Base-by-base conservation (phyloP, 306 rosid species). In the Vigna mungo region DNA sequence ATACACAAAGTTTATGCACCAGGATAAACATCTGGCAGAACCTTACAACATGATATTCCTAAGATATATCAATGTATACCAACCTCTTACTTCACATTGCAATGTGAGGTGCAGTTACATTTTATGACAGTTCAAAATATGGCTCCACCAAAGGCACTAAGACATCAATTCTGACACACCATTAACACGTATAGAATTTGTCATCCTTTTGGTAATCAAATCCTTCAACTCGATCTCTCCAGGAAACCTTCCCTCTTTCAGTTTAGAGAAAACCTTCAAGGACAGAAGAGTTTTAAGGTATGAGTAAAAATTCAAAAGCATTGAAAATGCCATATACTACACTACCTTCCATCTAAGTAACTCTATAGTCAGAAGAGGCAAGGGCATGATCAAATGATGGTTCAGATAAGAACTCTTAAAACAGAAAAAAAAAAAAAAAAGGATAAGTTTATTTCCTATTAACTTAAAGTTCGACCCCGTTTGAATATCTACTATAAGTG, bases 261-360 rank as follows among this genome's bases (percentile, higher is more conserved):
- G 85, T 83, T 92, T 94, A 4, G 96, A 94, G 89, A 86, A 94
- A 60, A 94, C 89, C 98, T 94, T 81, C 72, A 84, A 84, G 17
- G 23, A 68, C 21, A 54, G 5, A 65, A 44, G 65, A 18, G 56
- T 72, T 81, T n/a, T 7, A 86, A 82, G n/a, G 37, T 13, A 51
- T 69, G 53, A 83, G 14, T 47, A 75, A 46, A 15, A 78, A 52
- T 36, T 66, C 80, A 71, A 63, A 65, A 71, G 58, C 74, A 75
- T 44, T 51, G 54, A 65, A 64, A 25, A 82, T 48, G 44, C 2
- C 30, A 63, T 30, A 46, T 60, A 49, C 63, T 48, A 59, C 63
- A 32, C n/a, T 46, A 25, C 23, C n/a, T 47, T 43, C 14, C 48
- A 58, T 80, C 17, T 74, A 27, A 23, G 52, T 53, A 61, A 78